phyloP scores from a whole-genome alignment of 1,284 basidiomycete genomes.

The Anthracocystis panici-leucophaei region DNA sequence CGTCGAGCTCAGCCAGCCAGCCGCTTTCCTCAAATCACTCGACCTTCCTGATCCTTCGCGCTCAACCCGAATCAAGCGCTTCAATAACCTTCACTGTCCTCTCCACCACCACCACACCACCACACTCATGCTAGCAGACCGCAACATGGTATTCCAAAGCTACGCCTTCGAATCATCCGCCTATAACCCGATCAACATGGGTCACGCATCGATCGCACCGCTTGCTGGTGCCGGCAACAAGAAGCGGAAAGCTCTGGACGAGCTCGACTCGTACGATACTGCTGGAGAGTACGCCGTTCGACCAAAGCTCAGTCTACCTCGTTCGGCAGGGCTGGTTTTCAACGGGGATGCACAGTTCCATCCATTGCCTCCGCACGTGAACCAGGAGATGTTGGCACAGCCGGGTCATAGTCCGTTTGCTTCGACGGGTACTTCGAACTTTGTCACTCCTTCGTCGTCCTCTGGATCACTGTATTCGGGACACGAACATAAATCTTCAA shows the following conservation, averaged over 20 bases:
- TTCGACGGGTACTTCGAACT: not conserved
- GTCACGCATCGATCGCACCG: slow-evolving; percentile 10
- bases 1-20: slow-evolving; percentile 7
- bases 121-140: not conserved
- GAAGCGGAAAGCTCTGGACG: slow-evolving; percentile 47
- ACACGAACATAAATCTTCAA: slow-evolving; percentile 31
- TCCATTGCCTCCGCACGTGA: slow-evolving; percentile 52
- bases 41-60: not conserved
- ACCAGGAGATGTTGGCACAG: slow-evolving; percentile 51
- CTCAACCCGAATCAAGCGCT: not conserved
- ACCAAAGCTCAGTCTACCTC: slow-evolving; percentile 39
- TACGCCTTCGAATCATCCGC: slow-evolving; percentile 27
- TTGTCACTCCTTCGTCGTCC: slow-evolving; percentile 30
- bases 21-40: not conserved
- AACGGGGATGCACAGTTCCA: slow-evolving; percentile 52
- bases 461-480: slow-evolving; percentile 20
- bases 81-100: not conserved
- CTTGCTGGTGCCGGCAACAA: slow-evolving; percentile 18
- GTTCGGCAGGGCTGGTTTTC: slow-evolving; percentile 30
- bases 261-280: slow-evolving; percentile 18
- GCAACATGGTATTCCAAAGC: slow-evolving; percentile 38
- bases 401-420: slow-evolving; percentile 38
- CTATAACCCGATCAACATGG: slow-evolving; percentile 39
- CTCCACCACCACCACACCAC: not conserved
- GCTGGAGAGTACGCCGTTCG: slow-evolving; percentile 19